Evolutionary conservation across 176 grass and related monocot species (phyloP).

Genomic region (Avena insularis): DNA sequence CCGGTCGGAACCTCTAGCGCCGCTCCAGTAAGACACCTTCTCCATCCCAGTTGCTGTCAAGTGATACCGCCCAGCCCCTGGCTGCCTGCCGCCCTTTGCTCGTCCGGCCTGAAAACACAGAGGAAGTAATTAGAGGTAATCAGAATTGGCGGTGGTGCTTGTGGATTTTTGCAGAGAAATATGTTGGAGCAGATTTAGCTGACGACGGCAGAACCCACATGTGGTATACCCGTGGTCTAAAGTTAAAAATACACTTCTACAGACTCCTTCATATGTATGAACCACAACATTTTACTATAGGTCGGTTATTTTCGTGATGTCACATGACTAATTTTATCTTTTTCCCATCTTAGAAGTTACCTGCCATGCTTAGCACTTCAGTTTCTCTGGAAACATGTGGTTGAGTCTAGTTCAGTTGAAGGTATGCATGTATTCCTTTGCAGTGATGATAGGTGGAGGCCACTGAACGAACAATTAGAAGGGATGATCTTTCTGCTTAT

Average conservation of each 20-base stretch:
- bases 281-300: neutral
- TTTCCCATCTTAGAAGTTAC: neutral
- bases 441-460: constrained; percentile 76
- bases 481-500: constrained; percentile 59
- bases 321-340: neutral
- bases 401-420: constrained; percentile 22
- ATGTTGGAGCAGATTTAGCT: neutral
- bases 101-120: no score
- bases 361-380: neutral
- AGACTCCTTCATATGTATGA: neutral
- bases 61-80: neutral
- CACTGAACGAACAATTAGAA: constrained; percentile 60
- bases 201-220: neutral
- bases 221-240: neutral
- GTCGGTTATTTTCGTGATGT: neutral
- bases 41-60: neutral
- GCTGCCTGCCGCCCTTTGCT: neutral
- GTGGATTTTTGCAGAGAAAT: neutral
- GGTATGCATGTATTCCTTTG: constrained; percentile 21
- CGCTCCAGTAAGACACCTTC: constrained; percentile 56
- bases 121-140: no score
- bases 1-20: constrained; percentile 68
- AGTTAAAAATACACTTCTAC: neutral
- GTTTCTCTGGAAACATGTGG: neutral
- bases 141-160: no score